A percentile compares a stretch with the other conserved stretches of the same genome.
phyloP scores from a whole-genome alignment of 139 green algal species.

The Picochlorum sp. region DNA sequence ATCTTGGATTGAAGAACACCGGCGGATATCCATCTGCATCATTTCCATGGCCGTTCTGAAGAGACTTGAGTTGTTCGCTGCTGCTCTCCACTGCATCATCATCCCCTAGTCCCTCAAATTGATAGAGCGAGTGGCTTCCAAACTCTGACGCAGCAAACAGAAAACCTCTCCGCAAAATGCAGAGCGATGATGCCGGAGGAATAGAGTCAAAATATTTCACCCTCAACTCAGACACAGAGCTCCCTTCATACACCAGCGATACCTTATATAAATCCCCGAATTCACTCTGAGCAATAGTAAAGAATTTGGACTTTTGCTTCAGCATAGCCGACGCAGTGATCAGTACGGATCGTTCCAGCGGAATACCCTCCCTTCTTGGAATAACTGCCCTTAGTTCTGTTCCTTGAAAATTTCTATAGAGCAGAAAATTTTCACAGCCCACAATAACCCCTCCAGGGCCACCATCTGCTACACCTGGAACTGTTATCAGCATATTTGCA shows the following conservation, averaged over 20 bases:
- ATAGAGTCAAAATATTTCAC: conserved; percentile 99
- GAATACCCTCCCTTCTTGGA: conserved; percentile 71
- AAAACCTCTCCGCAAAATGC: conserved; percentile 90
- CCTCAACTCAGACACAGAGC: conserved; percentile 73
- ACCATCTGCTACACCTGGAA: conserved; percentile 81
- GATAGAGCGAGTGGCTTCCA: conserved; percentile 95
- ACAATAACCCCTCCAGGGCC: conserved; percentile 85
- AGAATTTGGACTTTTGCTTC: conserved; percentile 84
- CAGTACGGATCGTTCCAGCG: conserved; percentile 75
- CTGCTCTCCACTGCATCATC: conserved; percentile 79
- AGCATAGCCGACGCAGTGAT: conserved; percentile 72
- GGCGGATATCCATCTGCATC: conserved; percentile 9
- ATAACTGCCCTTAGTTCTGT: conserved; percentile 79
- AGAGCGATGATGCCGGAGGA: conserved; percentile 65
- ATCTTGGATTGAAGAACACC: conserved; percentile 82
- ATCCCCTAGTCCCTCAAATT: conserved; percentile 90
- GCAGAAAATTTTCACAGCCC: conserved; percentile 94
- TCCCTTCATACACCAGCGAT: conserved; percentile 61
- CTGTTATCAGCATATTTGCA: conserved; percentile 89
- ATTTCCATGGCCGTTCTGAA: conserved; percentile 29
- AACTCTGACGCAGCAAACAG: conserved; percentile 93
- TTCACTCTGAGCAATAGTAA: conserved; percentile 93
- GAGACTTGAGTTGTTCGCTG: conserved; percentile 50
- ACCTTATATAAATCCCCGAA: conserved; percentile 98
- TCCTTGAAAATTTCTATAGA: conserved; percentile 74